Conservation (phyloP, 768 basidiomycete species). For the Mycena leptocephala region DNA sequence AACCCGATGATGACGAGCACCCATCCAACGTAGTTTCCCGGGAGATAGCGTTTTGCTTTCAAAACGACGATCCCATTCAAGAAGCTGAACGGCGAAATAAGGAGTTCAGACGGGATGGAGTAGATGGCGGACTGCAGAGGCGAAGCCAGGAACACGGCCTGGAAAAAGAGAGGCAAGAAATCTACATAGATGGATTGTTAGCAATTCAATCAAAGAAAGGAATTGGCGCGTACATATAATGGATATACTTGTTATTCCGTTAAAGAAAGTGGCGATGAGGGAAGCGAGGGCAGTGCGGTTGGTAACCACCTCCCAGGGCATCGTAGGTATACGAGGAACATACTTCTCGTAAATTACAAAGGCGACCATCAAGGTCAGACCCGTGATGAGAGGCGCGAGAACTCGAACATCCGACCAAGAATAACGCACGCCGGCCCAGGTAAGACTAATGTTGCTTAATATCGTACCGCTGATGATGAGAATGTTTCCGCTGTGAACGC, state of each 20-base stretch:
- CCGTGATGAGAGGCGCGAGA: not conserved
- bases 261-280: conserved; percentile 1
- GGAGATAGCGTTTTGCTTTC: not conserved
- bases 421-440: not conserved
- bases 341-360: not conserved
- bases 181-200: not conserved
- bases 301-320: no score
- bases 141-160: conserved; percentile 6
- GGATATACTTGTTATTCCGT: conserved; percentile 10
- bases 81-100: no score
- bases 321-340: no score
- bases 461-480: not conserved
- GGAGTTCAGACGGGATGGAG: not conserved
- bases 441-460: not conserved
- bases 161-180: conserved; percentile 11
- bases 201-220: not conserved
- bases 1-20: not conserved
- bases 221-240: not conserved
- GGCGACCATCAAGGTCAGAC: not conserved
- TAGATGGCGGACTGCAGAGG: conserved; percentile 7
- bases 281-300: no score
- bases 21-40: not conserved
- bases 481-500: not conserved
- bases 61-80: not conserved
- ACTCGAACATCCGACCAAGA: conserved; percentile 4